These are phyloP conservation scores for Lentinula sp. DNA, from an alignment of 768 basidiomycete species.

Conservation along the genomic window DNA sequence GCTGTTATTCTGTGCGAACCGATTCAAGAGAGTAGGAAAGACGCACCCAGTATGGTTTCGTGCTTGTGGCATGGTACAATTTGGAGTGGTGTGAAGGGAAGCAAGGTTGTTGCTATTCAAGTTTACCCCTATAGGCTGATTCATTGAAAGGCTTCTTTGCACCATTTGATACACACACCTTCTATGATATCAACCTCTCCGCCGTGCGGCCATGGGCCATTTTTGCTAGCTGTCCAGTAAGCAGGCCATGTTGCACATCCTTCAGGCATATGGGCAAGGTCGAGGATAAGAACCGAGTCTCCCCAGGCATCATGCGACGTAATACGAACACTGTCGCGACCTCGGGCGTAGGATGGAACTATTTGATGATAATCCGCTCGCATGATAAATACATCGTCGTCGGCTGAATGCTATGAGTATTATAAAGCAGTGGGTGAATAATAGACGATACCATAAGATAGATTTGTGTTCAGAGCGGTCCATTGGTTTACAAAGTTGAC, in stretches of 20 bases:
- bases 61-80: slow-evolving; percentile 36
- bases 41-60: slow-evolving; percentile 45
- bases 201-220: slow-evolving; percentile 54
- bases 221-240: slow-evolving; percentile 49
- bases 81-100: slow-evolving; percentile 48
- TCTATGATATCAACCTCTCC: slow-evolving; percentile 62
- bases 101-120: slow-evolving; percentile 35
- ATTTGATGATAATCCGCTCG: slow-evolving; percentile 39
- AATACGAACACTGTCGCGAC: slow-evolving; percentile 56
- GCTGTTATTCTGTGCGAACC: background rate
- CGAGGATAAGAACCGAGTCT: slow-evolving; percentile 44
- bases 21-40: background rate
- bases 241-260: slow-evolving; percentile 63
- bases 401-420: slow-evolving; percentile 18
- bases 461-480: slow-evolving; percentile 34
- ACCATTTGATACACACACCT: slow-evolving; percentile 23
- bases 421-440: background rate
- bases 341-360: slow-evolving; percentile 31
- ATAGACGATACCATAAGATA: slow-evolving; percentile 35
- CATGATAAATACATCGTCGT: slow-evolving; percentile 47
- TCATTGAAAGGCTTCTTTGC: too few relatives aligned
- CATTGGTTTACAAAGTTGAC: slow-evolving; percentile 49
- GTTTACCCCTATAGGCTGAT: slow-evolving; percentile 40
- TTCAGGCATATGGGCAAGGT: slow-evolving; percentile 53
- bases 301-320: slow-evolving; percentile 35